A percentile compares a stretch with the other conserved stretches of the same genome.
Evolutionary conservation across 352 stramenopile genomes (phyloP).

Genomic region (Bremia lactucae): DNA sequence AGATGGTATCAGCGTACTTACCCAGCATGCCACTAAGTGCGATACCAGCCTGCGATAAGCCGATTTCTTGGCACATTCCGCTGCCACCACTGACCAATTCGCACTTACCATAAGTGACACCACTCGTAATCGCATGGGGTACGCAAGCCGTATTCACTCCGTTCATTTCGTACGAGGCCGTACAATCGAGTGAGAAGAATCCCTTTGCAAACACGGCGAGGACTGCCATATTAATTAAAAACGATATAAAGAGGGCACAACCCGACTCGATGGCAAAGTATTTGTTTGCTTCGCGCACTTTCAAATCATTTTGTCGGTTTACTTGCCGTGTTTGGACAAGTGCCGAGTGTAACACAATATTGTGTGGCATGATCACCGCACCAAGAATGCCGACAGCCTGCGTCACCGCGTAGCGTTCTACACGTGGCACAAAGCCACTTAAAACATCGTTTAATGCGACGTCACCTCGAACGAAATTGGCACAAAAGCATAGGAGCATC

Average conservation of each 20-base stretch:
- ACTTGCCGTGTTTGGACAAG: constrained; percentile 68
- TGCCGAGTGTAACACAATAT: constrained; percentile 92
- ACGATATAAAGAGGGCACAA: constrained; percentile 87
- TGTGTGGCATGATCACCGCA: constrained; percentile 95
- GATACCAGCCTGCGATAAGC: constrained; percentile 71
- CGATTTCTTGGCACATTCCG: constrained; percentile 81
- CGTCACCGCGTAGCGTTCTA: constrained; percentile 66
- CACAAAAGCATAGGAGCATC: constrained; percentile 91
- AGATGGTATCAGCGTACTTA: constrained; percentile 80
- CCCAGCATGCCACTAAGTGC: constrained; percentile 79
- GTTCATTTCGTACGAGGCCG: constrained; percentile 28
- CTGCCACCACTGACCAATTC: constrained; percentile 41
- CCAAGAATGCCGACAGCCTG: constrained; percentile 88
- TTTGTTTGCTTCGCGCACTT: constrained; percentile 83
- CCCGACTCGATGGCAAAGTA: constrained; percentile 91
- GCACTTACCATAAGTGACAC: constrained; percentile 41
- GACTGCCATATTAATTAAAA: constrained; percentile 93
- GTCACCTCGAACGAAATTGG: constrained; percentile 82
- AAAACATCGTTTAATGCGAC: constrained; percentile 56
- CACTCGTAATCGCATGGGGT: constrained; percentile 33
- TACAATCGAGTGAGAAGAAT: constrained; percentile 83
- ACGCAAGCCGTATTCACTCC: constrained; percentile 72
- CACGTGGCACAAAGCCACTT: constrained; percentile 69
- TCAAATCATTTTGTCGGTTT: constrained; percentile 40
- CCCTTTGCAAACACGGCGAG: constrained; percentile 88